Evolutionary conservation across 1,284 basidiomycete species (phyloP), one percentile per base, ranked within the genome.

Genomic region (Naganishia cerealis): DNA sequence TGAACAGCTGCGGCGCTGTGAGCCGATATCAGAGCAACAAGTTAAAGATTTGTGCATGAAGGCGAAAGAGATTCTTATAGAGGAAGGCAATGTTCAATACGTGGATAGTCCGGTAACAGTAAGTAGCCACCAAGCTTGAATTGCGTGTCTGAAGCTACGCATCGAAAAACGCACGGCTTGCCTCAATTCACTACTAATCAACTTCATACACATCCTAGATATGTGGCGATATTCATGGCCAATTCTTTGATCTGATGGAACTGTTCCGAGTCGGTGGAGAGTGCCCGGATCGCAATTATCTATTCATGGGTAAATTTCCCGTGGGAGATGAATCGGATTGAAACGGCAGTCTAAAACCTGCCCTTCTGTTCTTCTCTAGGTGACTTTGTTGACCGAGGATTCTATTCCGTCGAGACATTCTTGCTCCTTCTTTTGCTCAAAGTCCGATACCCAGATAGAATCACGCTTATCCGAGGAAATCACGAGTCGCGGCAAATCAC

Each of bases 401-500:
- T 94, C 83, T 98, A 97, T 84, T 90, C 88, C 75, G 94, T 99
- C 69, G 95, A 99, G 79, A 99, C 95, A 0, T 96, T 99, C 78
- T 86, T 97, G 9, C 87, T 99, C 38, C 86, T 99, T 8, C 87
- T 99, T 65, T 90, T 94, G 1, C 87, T 96, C 79, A 99, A 99
- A 82, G 94, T 98, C 62, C 90, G 95, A 24, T 98, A 97, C 79
- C 94, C 94, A 21, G 96, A 99, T 78, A 88, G 95, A 57, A 96
- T 99, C 78, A 98, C 94, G 0, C 87, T 99, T 72, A 96, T 99
- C 73, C 87, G 95, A 42, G 95, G 95, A 15, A 99, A 99, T 84
- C 95, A 99, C 84, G 95, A 99, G 81, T 94, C 92, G n/a, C 85
- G 95, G 3, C 95, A 99, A 79, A 99, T 99, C 76, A 97, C 94